phyloP scores from a whole-genome alignment of 495 filamentous ascomycete species.

The Lophiotrema nucula region DNA sequence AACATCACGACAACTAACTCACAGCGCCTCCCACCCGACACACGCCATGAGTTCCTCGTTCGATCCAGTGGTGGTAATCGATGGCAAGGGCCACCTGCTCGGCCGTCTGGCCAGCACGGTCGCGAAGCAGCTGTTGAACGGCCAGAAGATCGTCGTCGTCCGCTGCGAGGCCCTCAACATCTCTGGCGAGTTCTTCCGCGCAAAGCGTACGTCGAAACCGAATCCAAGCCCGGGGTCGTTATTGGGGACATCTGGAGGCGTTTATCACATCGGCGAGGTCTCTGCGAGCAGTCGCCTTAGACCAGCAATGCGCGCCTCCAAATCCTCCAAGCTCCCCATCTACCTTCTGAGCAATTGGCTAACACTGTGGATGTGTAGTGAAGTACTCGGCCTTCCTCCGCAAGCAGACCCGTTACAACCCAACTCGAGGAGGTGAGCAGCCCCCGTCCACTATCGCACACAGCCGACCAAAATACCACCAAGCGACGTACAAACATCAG shows the following conservation, averaged over 20 bases:
- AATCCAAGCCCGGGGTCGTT: too few species aligned
- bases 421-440: constrained; percentile 82
- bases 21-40: constrained; percentile 28
- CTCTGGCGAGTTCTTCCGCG: constrained; percentile 99
- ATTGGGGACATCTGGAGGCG: too few species aligned
- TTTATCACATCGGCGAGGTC: too few species aligned
- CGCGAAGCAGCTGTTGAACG: constrained; percentile 98
- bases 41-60: constrained; percentile 97
- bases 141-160: constrained; percentile 99
- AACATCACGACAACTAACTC: constrained; percentile 16
- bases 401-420: constrained; percentile 99
- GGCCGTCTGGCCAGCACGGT: constrained; percentile 98
- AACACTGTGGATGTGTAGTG: constrained; percentile 59
- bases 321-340: neutral
- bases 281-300: too few species aligned
- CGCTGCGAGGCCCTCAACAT: constrained; percentile 99
- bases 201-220: constrained; percentile 89
- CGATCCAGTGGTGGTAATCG: constrained; percentile 97
- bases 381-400: constrained; percentile 99
- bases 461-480: neutral
- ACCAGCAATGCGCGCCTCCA: too few species aligned
- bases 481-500: neutral
- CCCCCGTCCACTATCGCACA: constrained; percentile 13
- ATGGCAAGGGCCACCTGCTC: constrained; percentile 99
- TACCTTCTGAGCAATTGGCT: constrained; percentile 36